Evolutionary conservation across 2,329 filamentous ascomycete genomes (phyloP).

Genomic region (Venturia asperata): DNA sequence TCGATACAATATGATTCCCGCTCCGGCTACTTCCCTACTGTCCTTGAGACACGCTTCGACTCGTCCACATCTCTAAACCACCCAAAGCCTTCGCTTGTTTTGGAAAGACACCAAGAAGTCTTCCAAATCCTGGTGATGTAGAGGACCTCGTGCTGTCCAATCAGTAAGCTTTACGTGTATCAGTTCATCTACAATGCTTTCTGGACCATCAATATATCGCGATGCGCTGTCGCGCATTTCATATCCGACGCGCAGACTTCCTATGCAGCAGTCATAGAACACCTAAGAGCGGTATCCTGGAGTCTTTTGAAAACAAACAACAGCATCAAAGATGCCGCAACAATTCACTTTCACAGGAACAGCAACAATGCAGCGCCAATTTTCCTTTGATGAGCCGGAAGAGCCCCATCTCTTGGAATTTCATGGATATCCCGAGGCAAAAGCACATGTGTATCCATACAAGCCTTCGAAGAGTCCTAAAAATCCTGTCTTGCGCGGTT

Average conservation of each 20-base stretch:
- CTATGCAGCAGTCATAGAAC: too few species aligned
- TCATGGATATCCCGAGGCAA: constrained; percentile 5
- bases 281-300: neutral
- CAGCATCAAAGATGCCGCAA: neutral
- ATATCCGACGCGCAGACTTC: neutral
- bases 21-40: too few species aligned
- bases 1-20: too few species aligned
- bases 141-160: neutral
- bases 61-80: neutral
- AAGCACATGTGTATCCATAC: constrained; percentile 4
- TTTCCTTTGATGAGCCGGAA: neutral
- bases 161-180: constrained; percentile 1
- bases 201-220: neutral
- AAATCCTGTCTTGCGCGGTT: constrained; percentile 16
- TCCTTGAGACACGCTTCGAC: neutral
- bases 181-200: constrained; percentile 1
- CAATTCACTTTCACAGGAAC: neutral
- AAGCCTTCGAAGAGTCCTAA: constrained; percentile 8
- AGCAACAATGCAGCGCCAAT: constrained; percentile 3
- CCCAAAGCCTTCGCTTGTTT: neutral
- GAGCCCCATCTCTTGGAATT: neutral
- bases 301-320: neutral
- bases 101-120: neutral
- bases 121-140: neutral
- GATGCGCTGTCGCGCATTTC: constrained; percentile 3